Percentiles rank a stretch among this genome's conserved stretches.
Conservation (phyloP, 2,329 filamentous ascomycete species). For the Rasamsonia emersonii region DNA sequence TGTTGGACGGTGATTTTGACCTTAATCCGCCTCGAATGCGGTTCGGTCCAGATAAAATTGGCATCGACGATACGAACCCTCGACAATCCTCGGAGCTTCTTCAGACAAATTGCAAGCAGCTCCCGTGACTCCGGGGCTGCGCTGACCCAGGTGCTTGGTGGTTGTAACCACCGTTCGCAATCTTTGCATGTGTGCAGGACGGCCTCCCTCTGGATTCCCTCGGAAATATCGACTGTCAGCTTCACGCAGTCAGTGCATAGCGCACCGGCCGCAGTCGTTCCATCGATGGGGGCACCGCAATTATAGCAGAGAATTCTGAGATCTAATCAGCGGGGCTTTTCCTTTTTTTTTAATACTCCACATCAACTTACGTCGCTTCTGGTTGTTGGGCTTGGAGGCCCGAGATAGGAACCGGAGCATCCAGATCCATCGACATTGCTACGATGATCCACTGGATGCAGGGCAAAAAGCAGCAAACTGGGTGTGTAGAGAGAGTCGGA, state of each 20-base stretch:
- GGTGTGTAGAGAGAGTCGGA: too few species aligned
- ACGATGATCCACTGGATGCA: too few species aligned
- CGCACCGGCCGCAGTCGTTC: constrained; percentile 74
- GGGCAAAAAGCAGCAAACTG: too few species aligned
- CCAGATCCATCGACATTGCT: constrained; percentile 52
- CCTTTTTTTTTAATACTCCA: constrained; percentile 11
- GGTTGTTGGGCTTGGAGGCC: constrained; percentile 28
- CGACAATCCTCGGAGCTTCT: constrained; percentile 74
- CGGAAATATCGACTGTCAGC: constrained; percentile 84
- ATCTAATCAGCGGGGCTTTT: constrained; percentile 10
- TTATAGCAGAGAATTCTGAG: constrained; percentile 90
- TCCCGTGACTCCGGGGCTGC: constrained; percentile 84
- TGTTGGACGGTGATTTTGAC: constrained; percentile 92
- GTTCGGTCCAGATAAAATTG: constrained; percentile 96
- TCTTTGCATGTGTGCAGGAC: constrained; percentile 86
- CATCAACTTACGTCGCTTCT: constrained; percentile 45
- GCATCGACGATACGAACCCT: constrained; percentile 95
- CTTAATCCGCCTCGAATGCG: constrained; percentile 84
- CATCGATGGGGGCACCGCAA: constrained; percentile 92
- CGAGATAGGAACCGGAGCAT: constrained; percentile 45
- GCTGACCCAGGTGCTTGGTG: constrained; percentile 76
- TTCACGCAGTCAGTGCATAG: constrained; percentile 96
- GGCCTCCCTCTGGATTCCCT: constrained; percentile 84
- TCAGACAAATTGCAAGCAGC: constrained; percentile 81
- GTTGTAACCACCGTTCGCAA: constrained; percentile 88